Evolutionary conservation across 2,329 filamentous ascomycete genomes (phyloP).

Genomic region (Cladobotryum mycophilum): DNA sequence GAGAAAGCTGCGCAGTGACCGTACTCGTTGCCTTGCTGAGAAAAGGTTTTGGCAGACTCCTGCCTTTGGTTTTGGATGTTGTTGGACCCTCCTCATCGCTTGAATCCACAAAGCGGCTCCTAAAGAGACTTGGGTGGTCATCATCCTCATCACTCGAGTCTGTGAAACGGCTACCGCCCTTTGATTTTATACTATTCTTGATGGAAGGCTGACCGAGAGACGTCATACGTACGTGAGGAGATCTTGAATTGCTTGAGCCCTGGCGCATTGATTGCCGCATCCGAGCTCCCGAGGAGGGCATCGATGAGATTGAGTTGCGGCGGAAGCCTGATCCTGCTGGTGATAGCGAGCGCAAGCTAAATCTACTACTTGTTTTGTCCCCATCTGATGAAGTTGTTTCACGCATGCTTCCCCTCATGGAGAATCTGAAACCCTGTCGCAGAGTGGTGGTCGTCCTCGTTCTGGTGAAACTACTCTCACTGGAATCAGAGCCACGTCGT

Average conservation of each 20-base stretch:
- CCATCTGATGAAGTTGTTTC: slow-evolving; percentile 24
- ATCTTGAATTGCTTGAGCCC: slow-evolving; percentile 21
- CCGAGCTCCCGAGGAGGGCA: slow-evolving; percentile 26
- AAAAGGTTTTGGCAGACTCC: slow-evolving; percentile 23
- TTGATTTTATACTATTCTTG: slow-evolving; percentile 34
- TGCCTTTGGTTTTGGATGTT: slow-evolving; percentile 16
- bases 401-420: slow-evolving; percentile 53
- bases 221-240: slow-evolving; percentile 34
- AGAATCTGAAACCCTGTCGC: slow-evolving; percentile 60
- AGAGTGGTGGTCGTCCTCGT: slow-evolving; percentile 40
- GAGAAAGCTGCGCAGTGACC: no score
- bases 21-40: no score
- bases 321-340: slow-evolving; percentile 53
- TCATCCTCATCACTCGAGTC: slow-evolving; percentile 60
- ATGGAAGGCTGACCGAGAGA: slow-evolving; percentile 34
- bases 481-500: slow-evolving; percentile 57
- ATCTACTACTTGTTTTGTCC: slow-evolving; percentile 44
- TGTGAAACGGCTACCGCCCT: slow-evolving; percentile 59
- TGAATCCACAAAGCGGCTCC: slow-evolving; percentile 10
- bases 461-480: slow-evolving; percentile 78
- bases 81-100: slow-evolving; percentile 17
- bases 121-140: slow-evolving; percentile 9
- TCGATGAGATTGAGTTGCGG: slow-evolving; percentile 34
- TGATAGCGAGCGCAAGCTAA: slow-evolving; percentile 66
- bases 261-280: slow-evolving; percentile 43